Evolutionary conservation across 768 basidiomycete genomes (phyloP).

Genomic region (Nidula microcarpa): DNA sequence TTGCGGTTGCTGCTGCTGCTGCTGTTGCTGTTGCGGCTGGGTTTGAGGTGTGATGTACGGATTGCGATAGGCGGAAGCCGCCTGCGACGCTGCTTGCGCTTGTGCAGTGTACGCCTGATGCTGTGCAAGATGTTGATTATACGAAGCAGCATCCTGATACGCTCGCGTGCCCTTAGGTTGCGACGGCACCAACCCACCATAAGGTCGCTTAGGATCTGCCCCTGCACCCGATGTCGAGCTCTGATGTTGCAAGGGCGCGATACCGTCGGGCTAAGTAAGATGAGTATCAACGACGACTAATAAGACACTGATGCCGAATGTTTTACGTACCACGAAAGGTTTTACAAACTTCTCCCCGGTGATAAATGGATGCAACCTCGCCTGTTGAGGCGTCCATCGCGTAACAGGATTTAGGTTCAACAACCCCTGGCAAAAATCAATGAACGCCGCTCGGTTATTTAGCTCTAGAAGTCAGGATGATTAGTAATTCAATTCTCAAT

Average conservation of each 20-base stretch:
- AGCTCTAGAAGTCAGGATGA: conserved; percentile 55
- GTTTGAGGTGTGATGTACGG: conserved; percentile 69
- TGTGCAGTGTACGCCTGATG: conserved; percentile 93
- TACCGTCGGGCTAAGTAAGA: conserved; percentile 48
- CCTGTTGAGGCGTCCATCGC: conserved; percentile 97
- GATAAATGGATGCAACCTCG: conserved; percentile 93
- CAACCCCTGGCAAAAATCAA: conserved; percentile 95
- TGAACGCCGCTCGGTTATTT: conserved; percentile 90
- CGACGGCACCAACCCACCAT: conserved; percentile 90
- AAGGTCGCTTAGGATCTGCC: conserved; percentile 80
- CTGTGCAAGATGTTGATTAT: conserved; percentile 92
- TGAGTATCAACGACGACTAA: conserved; percentile 1
- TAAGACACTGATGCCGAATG: conserved; percentile 4
- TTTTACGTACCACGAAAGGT: conserved; percentile 67
- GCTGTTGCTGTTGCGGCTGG: conserved; percentile 20
- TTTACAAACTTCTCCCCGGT: conserved; percentile 95
- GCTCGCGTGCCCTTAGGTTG: conserved; percentile 82
- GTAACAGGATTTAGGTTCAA: conserved; percentile 93
- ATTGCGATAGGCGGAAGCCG: conserved; percentile 72
- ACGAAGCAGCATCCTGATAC: conserved; percentile 88
- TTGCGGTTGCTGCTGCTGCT: conserved; percentile 26
- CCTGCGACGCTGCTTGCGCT: conserved; percentile 71
- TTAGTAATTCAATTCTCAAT: neutral
- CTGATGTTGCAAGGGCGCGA: conserved; percentile 26
- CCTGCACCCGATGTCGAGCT: conserved; percentile 21